phyloP scores from a whole-genome alignment of 2,329 filamentous ascomycete species.

The Curvularia sp. region DNA sequence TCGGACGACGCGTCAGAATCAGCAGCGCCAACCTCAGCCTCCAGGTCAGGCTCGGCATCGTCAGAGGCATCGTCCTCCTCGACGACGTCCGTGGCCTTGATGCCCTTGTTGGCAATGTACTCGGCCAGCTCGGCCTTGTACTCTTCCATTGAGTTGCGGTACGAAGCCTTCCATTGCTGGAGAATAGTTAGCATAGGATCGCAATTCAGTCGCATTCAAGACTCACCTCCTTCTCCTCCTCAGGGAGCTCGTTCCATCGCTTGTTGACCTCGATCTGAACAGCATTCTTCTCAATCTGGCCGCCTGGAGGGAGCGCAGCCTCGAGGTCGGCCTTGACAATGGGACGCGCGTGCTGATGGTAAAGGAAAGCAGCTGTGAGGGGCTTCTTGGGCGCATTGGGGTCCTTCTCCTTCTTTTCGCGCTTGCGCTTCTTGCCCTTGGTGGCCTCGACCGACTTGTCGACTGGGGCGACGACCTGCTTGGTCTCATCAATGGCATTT shows the following conservation, averaged over 20 bases:
- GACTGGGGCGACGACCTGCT: constrained; percentile 26
- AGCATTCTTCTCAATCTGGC: constrained; percentile 80
- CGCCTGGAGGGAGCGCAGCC: constrained; percentile 61
- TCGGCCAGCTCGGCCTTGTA: constrained; percentile 63
- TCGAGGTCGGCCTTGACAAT: constrained; percentile 75
- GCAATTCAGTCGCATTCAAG: not conserved
- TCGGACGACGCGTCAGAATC: constrained; percentile 53
- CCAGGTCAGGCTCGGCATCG: constrained; percentile 34
- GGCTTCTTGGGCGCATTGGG: constrained; percentile 95
- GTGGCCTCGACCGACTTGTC: constrained; percentile 21
- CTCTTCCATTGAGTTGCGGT: constrained; percentile 59
- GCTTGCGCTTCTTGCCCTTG: constrained; percentile 72
- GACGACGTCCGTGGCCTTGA: constrained; percentile 53
- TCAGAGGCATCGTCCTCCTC: constrained; percentile 45
- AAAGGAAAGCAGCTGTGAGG: constrained; percentile 92
- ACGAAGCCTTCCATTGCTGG: constrained; percentile 56
- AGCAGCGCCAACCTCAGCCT: constrained; percentile 45
- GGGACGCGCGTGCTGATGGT: constrained; percentile 84
- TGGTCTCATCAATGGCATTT: constrained; percentile 31
- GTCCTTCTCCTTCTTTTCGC: constrained; percentile 77
- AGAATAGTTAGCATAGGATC: not conserved
- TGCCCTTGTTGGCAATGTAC: constrained; percentile 60
- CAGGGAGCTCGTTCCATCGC: constrained; percentile 80
- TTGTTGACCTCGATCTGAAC: constrained; percentile 87
- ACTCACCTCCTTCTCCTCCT: constrained; percentile 72